Base-by-base conservation (phyloP, 176 grass and related monocot species). In the Rhynchospora tenuis region DNA sequence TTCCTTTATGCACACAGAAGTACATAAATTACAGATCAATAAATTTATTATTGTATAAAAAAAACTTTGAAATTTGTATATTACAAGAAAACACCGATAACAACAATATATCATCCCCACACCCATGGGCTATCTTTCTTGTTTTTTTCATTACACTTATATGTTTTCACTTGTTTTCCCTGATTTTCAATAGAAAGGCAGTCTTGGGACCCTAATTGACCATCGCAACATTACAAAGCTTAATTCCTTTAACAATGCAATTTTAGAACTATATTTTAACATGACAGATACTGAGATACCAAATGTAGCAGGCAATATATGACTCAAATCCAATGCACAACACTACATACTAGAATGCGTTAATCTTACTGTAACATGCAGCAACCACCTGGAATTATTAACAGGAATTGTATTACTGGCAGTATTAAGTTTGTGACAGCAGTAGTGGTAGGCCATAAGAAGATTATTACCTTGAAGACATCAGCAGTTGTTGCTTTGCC, bases 381-480 rank as follows among this genome's bases (percentile, higher is more conserved):
- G 20, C n/a, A 26, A 9, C 23, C 12, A 55, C 47, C 6, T 8
- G 72, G 47, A 54, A 7, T 54, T 72, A 22, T 46, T 8, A 55
- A 56, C 73, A 76, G 13, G 52, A 9, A 76, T 27, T 9, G 10
- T 27, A 50, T 23, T 72, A 23, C 42, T 47, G 5, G 10, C 20
- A 46, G 0, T 27, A 19, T 73, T 27, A 33, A 1, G 31, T 33
- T 33, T 33, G 3, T 50, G 70, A 50, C 13, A 11, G 5, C 23
- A 75, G 24, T 10, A 75, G 23, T 75, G 47, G 24, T 28, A 51
- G 22, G 23, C 22, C 66, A 70, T 70, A 70, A 51, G 73, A 7
- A 58, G 24, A n/a, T 47, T 61, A 70, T 85, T 67, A 91, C 89
- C 72, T 58, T 87, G 73, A 91, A 91, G 38, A 91, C 83, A 86